These are phyloP conservation scores for Xylariales sp. DNA, from an alignment of 2,329 filamentous ascomycete species.

Conservation along the genomic window DNA sequence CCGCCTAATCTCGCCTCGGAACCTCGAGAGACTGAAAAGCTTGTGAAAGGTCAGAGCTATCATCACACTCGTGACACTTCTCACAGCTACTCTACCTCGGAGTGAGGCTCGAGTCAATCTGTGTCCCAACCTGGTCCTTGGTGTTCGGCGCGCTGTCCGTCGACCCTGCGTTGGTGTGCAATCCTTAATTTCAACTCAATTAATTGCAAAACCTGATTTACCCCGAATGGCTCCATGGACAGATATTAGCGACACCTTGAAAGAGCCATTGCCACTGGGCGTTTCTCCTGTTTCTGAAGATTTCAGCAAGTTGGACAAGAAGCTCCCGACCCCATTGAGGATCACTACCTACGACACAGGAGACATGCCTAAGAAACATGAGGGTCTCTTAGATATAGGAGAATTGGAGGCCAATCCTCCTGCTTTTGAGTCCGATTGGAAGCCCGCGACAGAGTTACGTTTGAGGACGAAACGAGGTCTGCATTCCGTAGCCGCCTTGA, in stretches of 20 bases:
- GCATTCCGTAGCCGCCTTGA: neutral
- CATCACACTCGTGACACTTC: neutral
- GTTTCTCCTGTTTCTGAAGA: too few relatives aligned
- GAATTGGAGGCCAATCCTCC: slow-evolving; percentile 18
- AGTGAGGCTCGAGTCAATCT: neutral
- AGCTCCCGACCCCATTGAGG: neutral
- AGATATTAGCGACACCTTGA: neutral
- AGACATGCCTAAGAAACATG: slow-evolving; percentile 26
- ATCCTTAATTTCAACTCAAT: neutral
- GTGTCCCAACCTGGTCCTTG: too few relatives aligned
- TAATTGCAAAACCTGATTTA: neutral
- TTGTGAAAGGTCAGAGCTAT: neutral
- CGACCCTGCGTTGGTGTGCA: neutral
- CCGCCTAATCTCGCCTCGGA: slow-evolving; percentile 10
- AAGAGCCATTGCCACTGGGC: too few relatives aligned
- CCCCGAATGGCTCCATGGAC: neutral
- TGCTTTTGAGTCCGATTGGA: slow-evolving; percentile 20
- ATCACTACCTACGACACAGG: slow-evolving; percentile 6
- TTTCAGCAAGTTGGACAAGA: neutral
- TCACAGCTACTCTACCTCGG: neutral
- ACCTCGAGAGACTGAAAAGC: neutral
- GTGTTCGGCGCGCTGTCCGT: neutral
- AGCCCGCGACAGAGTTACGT: slow-evolving; percentile 17
- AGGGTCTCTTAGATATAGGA: slow-evolving; percentile 28
- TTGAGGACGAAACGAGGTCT: slow-evolving; percentile 1